Evolutionary conservation across 495 filamentous ascomycete species (phyloP).

Genomic region (Thozetella sp.): DNA sequence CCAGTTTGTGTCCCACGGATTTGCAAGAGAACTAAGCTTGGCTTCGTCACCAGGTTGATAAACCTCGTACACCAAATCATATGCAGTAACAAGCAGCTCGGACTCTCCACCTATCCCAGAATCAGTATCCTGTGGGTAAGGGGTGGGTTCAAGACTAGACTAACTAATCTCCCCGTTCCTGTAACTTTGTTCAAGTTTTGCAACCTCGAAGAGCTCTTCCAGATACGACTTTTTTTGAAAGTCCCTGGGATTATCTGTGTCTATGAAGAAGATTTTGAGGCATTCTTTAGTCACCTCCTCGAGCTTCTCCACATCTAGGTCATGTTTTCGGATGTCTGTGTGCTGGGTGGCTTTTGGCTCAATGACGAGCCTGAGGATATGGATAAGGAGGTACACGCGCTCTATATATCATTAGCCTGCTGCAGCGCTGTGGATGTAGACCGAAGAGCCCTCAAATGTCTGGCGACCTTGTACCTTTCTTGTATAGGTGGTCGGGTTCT

Average conservation of each 20-base stretch:
- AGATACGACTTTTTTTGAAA: slow-evolving; percentile 43
- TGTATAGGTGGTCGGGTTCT: slow-evolving; percentile 84
- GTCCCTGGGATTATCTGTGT: slow-evolving; percentile 42
- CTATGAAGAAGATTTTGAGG: slow-evolving; percentile 42
- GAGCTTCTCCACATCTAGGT: slow-evolving; percentile 43
- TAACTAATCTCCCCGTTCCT: slow-evolving; percentile 62
- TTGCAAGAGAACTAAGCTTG: too few relatives aligned
- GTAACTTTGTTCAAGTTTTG: slow-evolving; percentile 63
- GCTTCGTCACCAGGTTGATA: too few relatives aligned
- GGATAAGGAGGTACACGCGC: slow-evolving; percentile 59
- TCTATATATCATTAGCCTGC: slow-evolving; percentile 45
- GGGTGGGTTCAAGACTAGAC: too few relatives aligned
- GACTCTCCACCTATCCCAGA: too few relatives aligned
- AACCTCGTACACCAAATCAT: too few relatives aligned
- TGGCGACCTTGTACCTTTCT: too few relatives aligned
- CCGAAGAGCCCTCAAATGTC: too few relatives aligned
- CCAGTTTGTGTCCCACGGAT: too few relatives aligned
- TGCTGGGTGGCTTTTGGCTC: slow-evolving; percentile 42
- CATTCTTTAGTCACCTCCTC: slow-evolving; percentile 47
- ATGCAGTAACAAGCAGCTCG: too few relatives aligned
- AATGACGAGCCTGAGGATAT: slow-evolving; percentile 62
- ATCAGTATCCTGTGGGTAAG: too few relatives aligned
- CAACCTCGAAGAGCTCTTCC: slow-evolving; percentile 70
- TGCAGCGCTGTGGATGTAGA: too few relatives aligned
- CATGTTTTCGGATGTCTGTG: slow-evolving; percentile 32